Conservation (phyloP, 2,329 filamentous ascomycete species). For the Furcasterigmium sp. region DNA sequence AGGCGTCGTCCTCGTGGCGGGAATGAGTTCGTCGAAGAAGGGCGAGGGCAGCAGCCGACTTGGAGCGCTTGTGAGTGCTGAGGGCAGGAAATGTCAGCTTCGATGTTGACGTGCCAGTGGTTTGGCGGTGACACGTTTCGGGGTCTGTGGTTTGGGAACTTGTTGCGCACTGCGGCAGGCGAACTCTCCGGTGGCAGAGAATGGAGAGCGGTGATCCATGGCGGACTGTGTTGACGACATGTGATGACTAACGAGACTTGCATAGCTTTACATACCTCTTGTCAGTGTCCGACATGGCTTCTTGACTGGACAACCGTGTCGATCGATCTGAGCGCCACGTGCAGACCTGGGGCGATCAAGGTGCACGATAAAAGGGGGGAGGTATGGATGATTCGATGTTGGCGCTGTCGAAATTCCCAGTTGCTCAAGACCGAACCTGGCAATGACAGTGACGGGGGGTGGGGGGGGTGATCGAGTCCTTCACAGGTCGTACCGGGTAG, state of each 20-base stretch:
- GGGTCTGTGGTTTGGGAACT: too few relatives aligned
- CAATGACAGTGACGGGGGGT: too few relatives aligned
- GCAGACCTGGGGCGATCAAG: background rate
- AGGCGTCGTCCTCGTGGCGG: conserved; percentile 48
- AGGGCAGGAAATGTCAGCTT: conserved; percentile 9
- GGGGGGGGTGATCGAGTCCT: too few relatives aligned
- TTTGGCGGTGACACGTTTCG: too few relatives aligned
- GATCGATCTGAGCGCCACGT: background rate
- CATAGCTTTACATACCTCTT: conserved; percentile 29
- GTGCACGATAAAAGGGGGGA: background rate
- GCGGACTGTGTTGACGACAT: too few relatives aligned
- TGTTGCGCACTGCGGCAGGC: background rate
- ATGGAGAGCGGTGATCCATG: too few relatives aligned
- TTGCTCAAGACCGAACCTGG: too few relatives aligned
- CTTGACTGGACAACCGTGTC: background rate
- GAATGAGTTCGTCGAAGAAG: conserved; percentile 48
- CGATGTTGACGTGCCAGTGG: too few relatives aligned
- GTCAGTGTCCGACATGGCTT: conserved; percentile 28
- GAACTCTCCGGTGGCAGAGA: background rate
- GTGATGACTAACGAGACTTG: background rate
- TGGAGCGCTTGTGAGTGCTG: conserved; percentile 48
- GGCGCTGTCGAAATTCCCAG: too few relatives aligned
- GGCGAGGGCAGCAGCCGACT: conserved; percentile 45
- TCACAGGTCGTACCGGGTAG: too few relatives aligned
- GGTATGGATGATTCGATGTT: background rate